Conservation (phyloP, 352 stramenopile species). For the Ophiocytium majus region DNA sequence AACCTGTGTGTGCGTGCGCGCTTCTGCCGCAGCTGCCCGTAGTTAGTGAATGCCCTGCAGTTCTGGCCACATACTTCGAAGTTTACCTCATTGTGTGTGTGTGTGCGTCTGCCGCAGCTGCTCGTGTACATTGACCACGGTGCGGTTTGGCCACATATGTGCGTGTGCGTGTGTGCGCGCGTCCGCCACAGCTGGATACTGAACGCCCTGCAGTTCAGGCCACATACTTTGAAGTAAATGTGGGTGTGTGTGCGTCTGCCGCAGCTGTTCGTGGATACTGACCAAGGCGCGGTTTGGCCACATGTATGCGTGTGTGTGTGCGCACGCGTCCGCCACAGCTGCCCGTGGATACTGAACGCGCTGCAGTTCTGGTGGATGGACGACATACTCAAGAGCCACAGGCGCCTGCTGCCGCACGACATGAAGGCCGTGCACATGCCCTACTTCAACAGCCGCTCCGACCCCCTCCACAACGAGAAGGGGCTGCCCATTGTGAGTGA, state of each 20-base stretch:
- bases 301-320: background rate
- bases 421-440: background rate
- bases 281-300: background rate
- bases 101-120: no score
- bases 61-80: background rate
- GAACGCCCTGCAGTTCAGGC: background rate
- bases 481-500: background rate
- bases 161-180: background rate
- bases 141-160: background rate
- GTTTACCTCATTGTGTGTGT: no score
- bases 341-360: constrained; percentile 46
- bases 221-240: background rate
- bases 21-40: background rate
- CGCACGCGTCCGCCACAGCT: background rate
- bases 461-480: background rate
- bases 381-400: constrained; percentile 25
- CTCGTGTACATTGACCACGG: background rate
- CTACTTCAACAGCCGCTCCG: background rate
- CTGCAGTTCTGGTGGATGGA: constrained; percentile 54
- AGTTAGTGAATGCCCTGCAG: background rate
- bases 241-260: no score
- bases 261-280: no score
- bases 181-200: background rate
- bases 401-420: background rate
- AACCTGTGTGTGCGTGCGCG: background rate